Conservation (phyloP, 192 early-diverging fungal species). For the Obelidium mucronatum region DNA sequence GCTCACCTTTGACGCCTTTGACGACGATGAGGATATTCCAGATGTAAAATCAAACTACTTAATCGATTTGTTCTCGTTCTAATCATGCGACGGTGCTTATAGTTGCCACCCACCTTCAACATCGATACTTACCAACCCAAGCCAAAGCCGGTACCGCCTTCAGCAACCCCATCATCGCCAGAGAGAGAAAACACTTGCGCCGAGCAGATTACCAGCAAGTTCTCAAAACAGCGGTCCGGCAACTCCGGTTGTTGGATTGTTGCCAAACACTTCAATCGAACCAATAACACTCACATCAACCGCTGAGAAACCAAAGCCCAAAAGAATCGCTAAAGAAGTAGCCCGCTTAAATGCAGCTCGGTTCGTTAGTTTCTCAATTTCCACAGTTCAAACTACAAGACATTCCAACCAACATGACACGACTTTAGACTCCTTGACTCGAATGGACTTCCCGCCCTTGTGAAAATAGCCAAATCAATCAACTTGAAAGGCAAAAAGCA, state of each 20-base stretch:
- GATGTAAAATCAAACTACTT: too few species aligned
- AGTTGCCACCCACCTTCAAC: not conserved
- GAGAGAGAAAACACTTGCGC: not conserved
- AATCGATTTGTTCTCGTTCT: too few species aligned
- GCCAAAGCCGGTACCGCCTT: not conserved
- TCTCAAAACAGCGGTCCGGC: too few species aligned
- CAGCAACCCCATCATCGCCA: not conserved
- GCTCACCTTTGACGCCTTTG: too few species aligned
- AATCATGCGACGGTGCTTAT: too few species aligned
- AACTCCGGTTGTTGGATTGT: too few species aligned
- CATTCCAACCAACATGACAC: too few species aligned
- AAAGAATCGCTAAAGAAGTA: conserved; percentile 28
- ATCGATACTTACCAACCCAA: not conserved
- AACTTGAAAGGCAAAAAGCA: conserved; percentile 45
- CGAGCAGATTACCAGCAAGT: too few species aligned
- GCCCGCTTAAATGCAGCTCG: conserved; percentile 38
- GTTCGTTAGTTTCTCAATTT: conserved; percentile 1
- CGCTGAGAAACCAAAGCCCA: conserved; percentile 4
- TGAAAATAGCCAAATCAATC: conserved; percentile 20
- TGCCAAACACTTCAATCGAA: not conserved
- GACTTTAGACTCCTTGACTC: conserved; percentile 37
- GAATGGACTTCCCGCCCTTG: conserved; percentile 40
- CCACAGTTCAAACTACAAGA: not conserved
- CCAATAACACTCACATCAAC: not conserved
- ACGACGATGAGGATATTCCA: too few species aligned